Evolutionary conservation across 495 filamentous ascomycete genomes (phyloP), one percentile per base, ranked within the genome.

Genomic region (Chaetomium cochliodes): DNA sequence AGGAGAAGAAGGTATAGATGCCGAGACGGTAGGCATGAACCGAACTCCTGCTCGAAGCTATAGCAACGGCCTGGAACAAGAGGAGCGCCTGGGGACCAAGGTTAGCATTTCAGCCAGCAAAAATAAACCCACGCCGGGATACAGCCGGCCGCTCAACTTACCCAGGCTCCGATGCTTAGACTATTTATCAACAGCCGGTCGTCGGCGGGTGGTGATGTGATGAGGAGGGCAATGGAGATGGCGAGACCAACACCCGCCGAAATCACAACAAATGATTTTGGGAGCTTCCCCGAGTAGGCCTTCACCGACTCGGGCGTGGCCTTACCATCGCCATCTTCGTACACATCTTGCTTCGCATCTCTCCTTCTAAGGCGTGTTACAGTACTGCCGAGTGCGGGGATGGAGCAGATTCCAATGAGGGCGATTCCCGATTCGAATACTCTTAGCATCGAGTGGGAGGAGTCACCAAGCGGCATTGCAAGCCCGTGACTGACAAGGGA

Each of bases 301-400:
- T 79, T 78, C 65, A 84, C 66, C 6, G 85, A 82, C 65, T 87
- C 81, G 51, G 79, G 76, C 0, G 82, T 87, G 37, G 86, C 85
- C 65, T 76, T 73, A 60, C 87, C 87, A 73, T 90, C 87, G 66
- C 80, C 76, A 72, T 90, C 87, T 70, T 86, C 78, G 64, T 89
- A 90, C 6, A 78, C 64, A 1, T 77, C 75, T 42, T 72, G 69
- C 58, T 71, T 33, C 12, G 68, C 67, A 30, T 70, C 72, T 61
- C 72, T 73, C 22, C 64, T 73, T 52, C 67, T 66, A 23, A 78
- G 49, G 44, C 70, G 72, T 25, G 64, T 53, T 22, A 69, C 55
- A 23, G 77, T 58, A 59, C 69, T 69, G 42, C 74, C 59, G 16
- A 69, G 58, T 5, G 79, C 75, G 20, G 79, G 79, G 51, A 76